phyloP scores from a whole-genome alignment of 2,329 filamentous ascomycete genomes.

The Aspergillus brasiliensis region DNA sequence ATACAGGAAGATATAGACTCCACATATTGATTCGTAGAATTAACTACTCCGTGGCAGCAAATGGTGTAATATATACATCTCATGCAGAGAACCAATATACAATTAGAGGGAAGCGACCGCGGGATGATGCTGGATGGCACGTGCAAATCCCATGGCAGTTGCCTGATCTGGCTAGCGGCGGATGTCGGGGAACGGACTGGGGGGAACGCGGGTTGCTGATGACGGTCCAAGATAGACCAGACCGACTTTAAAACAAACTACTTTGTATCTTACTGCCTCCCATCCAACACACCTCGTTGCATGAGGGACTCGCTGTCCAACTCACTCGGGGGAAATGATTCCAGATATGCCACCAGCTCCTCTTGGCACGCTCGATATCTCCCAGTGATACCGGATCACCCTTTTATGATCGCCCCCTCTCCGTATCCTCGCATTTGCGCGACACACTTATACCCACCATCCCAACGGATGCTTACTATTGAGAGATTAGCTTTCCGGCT shows the following conservation, averaged over 20 bases:
- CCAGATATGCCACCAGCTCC: not conserved
- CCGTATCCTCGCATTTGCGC: not conserved
- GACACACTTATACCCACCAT: not conserved
- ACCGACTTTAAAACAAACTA: not conserved
- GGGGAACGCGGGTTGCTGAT: not conserved
- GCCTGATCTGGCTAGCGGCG: not conserved
- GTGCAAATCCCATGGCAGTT: not conserved
- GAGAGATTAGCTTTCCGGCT: not conserved
- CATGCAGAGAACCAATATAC: too few species aligned
- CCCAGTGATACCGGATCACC: not conserved
- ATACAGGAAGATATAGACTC: too few species aligned
- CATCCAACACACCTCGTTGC: not conserved
- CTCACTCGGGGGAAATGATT: not conserved
- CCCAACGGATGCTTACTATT: constrained; percentile 6
- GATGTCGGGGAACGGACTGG: not conserved
- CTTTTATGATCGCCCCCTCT: not conserved
- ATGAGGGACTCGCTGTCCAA: constrained; percentile 4
- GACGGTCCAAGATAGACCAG: not conserved
- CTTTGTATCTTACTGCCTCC: not conserved
- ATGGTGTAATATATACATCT: too few species aligned
- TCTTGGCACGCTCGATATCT: not conserved
- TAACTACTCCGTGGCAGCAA: too few species aligned
- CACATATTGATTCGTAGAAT: too few species aligned
- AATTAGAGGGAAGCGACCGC: not conserved
- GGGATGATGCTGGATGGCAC: not conserved